A percentile compares a stretch with the other conserved stretches of the same genome.
Conservation (phyloP, 345 rosid genomes). For the Populus tremula region DNA sequence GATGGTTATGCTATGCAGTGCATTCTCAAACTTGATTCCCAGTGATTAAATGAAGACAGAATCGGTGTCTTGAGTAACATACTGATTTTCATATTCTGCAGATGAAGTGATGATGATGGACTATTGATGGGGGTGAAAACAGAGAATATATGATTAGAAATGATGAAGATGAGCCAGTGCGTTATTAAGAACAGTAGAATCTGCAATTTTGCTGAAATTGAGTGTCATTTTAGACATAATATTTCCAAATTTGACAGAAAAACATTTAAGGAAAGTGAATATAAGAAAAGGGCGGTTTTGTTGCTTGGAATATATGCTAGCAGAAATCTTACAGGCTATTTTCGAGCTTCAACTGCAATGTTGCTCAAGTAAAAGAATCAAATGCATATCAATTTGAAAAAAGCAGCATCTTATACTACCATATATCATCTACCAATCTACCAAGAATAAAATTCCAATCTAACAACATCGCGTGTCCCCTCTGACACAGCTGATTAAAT, state of each 20-base stretch:
- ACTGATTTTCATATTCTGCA: background rate
- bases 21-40: background rate
- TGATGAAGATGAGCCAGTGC: background rate
- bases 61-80: background rate
- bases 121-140: background rate
- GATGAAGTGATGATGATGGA: background rate
- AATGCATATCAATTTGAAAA: background rate
- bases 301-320: background rate
- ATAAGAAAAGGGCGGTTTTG: background rate
- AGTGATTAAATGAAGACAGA: background rate
- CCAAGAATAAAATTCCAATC: background rate
- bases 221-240: background rate
- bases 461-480: background rate
- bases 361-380: background rate
- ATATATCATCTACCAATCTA: background rate
- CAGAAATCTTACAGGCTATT: background rate
- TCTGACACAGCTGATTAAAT: background rate
- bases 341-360: background rate
- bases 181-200: background rate
- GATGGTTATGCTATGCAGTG: background rate
- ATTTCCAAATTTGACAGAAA: background rate
- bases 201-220: background rate
- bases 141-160: background rate
- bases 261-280: background rate
- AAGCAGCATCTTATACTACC: background rate